These are phyloP conservation scores for Fusarium siculi DNA, from an alignment of 2,329 filamentous ascomycete genomes.

Conservation along the genomic window DNA sequence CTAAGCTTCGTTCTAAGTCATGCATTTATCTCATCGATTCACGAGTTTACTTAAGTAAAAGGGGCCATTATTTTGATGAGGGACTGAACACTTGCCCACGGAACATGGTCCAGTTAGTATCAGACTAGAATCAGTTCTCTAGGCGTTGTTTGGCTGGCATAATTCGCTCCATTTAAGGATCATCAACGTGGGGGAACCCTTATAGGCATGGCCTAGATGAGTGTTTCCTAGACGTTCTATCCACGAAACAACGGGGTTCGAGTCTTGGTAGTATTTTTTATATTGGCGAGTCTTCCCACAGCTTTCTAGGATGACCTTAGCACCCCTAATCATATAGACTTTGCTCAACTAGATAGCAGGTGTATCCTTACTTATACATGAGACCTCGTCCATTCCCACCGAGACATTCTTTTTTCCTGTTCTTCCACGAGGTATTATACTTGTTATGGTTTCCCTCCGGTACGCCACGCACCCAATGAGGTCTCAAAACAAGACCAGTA, in stretches of 20 bases:
- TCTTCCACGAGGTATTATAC: slow-evolving; percentile 16
- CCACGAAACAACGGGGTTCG: neutral
- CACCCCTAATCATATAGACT: neutral
- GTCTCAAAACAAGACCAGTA: slow-evolving; percentile 9
- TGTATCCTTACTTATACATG: neutral
- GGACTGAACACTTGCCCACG: neutral
- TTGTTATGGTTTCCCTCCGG: slow-evolving; percentile 8
- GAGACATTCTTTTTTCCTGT: neutral
- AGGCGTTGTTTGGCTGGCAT: neutral
- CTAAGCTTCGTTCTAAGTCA: neutral
- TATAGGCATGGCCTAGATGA: neutral
- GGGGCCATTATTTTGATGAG: neutral
- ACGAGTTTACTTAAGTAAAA: neutral
- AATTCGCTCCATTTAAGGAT: neutral
- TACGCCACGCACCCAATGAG: slow-evolving; percentile 32
- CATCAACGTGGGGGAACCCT: neutral
- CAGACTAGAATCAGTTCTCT: neutral
- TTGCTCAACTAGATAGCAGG: neutral
- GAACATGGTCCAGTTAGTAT: too few relatives aligned
- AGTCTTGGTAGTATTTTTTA: neutral
- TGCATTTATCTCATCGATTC: too few relatives aligned
- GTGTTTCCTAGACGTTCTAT: neutral
- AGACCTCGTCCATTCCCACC: neutral
- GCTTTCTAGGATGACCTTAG: neutral
- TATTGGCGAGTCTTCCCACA: neutral